Percentiles rank a stretch among this genome's conserved stretches.
Evolutionary conservation across 257 asterid species (phyloP).

Genomic region (Rauvolfia tetraphylla): DNA sequence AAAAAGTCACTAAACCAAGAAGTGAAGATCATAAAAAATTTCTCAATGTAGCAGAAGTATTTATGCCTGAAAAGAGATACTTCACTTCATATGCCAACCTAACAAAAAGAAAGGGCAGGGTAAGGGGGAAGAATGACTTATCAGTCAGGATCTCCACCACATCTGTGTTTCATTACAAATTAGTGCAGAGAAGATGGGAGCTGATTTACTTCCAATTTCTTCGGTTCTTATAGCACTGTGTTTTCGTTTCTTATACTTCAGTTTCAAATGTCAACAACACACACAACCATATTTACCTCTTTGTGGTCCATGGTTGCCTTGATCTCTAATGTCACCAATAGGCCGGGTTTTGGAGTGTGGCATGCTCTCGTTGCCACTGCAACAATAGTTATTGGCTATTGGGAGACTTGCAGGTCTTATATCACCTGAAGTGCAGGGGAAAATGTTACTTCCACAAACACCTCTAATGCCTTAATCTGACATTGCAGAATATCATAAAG

Average conservation of each 20-base stretch:
- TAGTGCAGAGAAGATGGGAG: neutral
- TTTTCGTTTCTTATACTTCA: neutral
- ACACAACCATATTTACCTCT: conserved; percentile 25
- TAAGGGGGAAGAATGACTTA: neutral
- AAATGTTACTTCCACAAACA: conserved; percentile 16
- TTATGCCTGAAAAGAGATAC: neutral
- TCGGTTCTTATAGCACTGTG: neutral
- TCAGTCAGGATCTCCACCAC: neutral
- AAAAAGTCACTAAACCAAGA: neutral
- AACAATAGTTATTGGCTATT: conserved; percentile 36
- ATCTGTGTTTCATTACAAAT: neutral
- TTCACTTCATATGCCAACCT: neutral
- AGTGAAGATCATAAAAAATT: neutral
- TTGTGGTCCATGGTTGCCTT: conserved; percentile 27
- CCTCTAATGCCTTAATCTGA: conserved; percentile 5
- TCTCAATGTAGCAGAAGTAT: neutral
- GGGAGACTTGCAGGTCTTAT: conserved; percentile 44
- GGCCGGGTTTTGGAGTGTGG: conserved; percentile 44
- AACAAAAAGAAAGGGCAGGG: neutral
- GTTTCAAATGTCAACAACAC: neutral
- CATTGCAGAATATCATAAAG: neutral
- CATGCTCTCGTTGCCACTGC: conserved; percentile 54
- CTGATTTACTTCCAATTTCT: neutral
- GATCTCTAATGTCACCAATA: conserved; percentile 41
- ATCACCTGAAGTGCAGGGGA: conserved; percentile 40